Percentiles rank a stretch among this genome's conserved stretches.
Evolutionary conservation across 2,329 filamentous ascomycete species (phyloP).

Genomic region (Clonostachys sp.): DNA sequence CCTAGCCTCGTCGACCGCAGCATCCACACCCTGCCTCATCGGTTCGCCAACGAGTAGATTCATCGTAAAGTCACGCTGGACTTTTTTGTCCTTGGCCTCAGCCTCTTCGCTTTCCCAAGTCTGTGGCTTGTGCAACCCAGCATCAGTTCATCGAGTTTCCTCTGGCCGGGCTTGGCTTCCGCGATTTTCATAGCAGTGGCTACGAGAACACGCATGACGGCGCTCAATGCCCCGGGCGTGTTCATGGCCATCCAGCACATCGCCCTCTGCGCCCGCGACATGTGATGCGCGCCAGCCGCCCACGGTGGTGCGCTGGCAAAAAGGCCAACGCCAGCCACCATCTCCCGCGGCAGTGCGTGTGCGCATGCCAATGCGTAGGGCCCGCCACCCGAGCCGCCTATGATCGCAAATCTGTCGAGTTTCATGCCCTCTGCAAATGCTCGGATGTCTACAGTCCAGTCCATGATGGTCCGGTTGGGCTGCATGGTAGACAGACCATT

Average conservation of each 20-base stretch:
- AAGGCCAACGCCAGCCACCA: constrained; percentile 26
- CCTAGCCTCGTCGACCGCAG: constrained; percentile 16
- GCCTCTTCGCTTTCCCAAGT: not conserved
- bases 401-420: constrained; percentile 19
- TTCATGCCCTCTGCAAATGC: constrained; percentile 16
- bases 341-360: constrained; percentile 6
- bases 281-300: constrained; percentile 19
- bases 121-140: not conserved
- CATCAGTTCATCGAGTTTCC: not conserved
- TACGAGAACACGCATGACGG: constrained; percentile 8
- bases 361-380: constrained; percentile 29
- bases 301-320: constrained; percentile 27
- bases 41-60: constrained; percentile 18
- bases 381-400: constrained; percentile 27
- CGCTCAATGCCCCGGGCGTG: constrained; percentile 14
- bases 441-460: constrained; percentile 25
- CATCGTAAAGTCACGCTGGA: constrained; percentile 15
- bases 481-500: constrained; percentile 31
- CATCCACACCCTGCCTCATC: constrained; percentile 17
- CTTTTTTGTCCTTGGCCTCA: not conserved
- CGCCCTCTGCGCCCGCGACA: constrained; percentile 15
- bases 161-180: no score
- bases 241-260: constrained; percentile 8
- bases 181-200: constrained; percentile 8
- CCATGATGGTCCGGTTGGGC: constrained; percentile 19